phyloP scores from a whole-genome alignment of 192 early-diverging fungal genomes.

The Haplosporangium gracile region DNA sequence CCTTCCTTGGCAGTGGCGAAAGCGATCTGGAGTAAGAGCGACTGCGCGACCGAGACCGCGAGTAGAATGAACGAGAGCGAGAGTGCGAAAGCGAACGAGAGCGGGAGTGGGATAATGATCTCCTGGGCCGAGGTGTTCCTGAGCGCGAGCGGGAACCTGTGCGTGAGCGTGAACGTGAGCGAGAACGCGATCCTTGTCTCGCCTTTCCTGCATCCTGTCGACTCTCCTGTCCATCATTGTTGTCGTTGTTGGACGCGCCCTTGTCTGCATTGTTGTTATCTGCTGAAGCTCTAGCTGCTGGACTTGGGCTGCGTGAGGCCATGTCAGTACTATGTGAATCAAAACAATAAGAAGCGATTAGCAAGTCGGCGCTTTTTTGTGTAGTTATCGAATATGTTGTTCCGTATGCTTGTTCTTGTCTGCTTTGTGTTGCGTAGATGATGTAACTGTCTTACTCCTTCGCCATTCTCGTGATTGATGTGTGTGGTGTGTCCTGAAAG shows the following conservation, averaged over 20 bases:
- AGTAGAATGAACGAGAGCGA: slow-evolving; percentile 17
- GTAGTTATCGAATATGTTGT: background rate
- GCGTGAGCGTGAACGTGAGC: slow-evolving; percentile 14
- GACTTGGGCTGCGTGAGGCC: slow-evolving; percentile 51
- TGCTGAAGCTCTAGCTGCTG: slow-evolving; percentile 6
- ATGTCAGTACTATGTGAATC: slow-evolving; percentile 26
- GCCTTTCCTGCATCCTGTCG: background rate
- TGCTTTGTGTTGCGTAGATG: background rate
- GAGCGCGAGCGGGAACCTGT: slow-evolving; percentile 18
- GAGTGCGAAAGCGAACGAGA: slow-evolving; percentile 15
- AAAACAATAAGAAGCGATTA: background rate
- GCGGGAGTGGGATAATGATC: slow-evolving; percentile 15
- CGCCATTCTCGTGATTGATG: background rate
- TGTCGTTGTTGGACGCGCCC: background rate
- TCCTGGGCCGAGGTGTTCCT: background rate
- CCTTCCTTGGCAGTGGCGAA: slow-evolving; percentile 5
- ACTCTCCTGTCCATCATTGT: background rate
- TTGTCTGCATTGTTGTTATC: slow-evolving; percentile 19
- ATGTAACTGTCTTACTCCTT: background rate
- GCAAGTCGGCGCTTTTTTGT: background rate
- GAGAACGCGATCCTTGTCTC: slow-evolving; percentile 19
- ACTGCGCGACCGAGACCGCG: slow-evolving; percentile 21
- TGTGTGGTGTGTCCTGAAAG: background rate
- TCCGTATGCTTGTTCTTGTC: background rate
- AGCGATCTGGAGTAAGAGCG: slow-evolving; percentile 38